Percentiles rank a stretch among this genome's conserved stretches.
Conservation (phyloP, 2,329 filamentous ascomycete genomes). For the Metarhizium anisopliae region DNA sequence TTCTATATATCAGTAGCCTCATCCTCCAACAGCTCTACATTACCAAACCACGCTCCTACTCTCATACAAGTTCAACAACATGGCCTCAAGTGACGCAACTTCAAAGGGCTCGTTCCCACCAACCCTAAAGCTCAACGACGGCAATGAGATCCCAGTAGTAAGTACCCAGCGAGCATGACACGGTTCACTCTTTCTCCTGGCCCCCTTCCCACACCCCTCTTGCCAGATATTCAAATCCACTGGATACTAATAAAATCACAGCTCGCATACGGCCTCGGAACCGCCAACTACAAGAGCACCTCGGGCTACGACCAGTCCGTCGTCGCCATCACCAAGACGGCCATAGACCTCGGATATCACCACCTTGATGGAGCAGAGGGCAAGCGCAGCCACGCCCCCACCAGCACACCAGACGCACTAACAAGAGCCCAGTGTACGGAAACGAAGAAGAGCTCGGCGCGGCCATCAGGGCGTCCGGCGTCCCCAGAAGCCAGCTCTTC, state of each 20-base stretch:
- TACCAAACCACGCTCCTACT: background rate
- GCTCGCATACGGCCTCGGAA: constrained; percentile 66
- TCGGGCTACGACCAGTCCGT: constrained; percentile 46
- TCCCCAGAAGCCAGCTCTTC: constrained; percentile 61
- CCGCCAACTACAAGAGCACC: constrained; percentile 49
- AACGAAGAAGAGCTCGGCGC: constrained; percentile 63
- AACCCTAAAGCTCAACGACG: constrained; percentile 62
- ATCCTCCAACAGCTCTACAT: background rate
- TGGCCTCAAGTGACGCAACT: constrained; percentile 15
- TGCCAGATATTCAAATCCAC: too few species aligned
- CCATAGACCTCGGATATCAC: constrained; percentile 60
- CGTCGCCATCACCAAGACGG: constrained; percentile 42
- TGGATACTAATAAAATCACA: constrained; percentile 17
- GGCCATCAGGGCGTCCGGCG: constrained; percentile 57
- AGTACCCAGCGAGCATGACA: constrained; percentile 7
- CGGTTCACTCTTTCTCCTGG: too few species aligned
- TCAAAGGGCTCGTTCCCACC: constrained; percentile 39
- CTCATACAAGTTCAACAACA: background rate
- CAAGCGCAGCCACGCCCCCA: constrained; percentile 19
- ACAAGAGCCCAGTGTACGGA: constrained; percentile 40
- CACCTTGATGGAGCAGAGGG: constrained; percentile 70
- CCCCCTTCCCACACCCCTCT: too few species aligned
- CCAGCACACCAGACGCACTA: background rate
- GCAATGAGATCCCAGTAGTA: constrained; percentile 62
- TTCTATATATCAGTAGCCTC: background rate